A percentile compares a stretch with the other conserved stretches of the same genome.
Conservation (phyloP, 768 basidiomycete species). For the Xerocomellus intermedius region DNA sequence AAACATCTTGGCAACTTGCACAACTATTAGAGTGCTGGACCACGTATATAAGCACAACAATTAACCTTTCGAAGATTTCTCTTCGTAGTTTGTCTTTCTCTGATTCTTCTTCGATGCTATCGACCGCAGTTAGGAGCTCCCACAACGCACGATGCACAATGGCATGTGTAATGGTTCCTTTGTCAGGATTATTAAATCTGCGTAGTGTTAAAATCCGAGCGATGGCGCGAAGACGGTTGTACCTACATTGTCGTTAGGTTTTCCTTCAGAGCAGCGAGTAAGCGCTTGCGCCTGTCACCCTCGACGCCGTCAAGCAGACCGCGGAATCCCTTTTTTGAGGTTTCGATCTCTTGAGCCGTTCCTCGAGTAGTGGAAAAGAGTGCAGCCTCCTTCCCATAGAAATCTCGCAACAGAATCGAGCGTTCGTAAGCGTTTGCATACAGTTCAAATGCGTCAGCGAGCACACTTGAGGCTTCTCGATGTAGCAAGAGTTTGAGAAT, state of each 20-base stretch:
- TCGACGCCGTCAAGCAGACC: conserved; percentile 67
- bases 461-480: conserved; percentile 76
- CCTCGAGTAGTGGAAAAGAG: conserved; percentile 61
- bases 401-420: conserved; percentile 75
- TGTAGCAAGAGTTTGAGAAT: conserved; percentile 80
- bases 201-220: background rate
- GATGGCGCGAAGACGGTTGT: background rate
- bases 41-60: background rate
- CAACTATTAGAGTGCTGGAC: background rate
- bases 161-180: conserved; percentile 82
- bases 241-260: conserved; percentile 74
- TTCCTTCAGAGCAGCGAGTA: conserved; percentile 68
- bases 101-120: conserved; percentile 52
- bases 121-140: conserved; percentile 76
- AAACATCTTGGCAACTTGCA: conserved; percentile 72
- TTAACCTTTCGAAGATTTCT: conserved; percentile 81
- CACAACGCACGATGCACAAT: conserved; percentile 85
- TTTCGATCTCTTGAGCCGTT: conserved; percentile 61
- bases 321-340: conserved; percentile 61
- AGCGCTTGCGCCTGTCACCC: conserved; percentile 60
- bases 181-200: conserved; percentile 91
- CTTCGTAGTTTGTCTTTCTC: conserved; percentile 73
- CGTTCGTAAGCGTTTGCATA: conserved; percentile 86
- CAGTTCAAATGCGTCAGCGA: conserved; percentile 88
- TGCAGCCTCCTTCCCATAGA: conserved; percentile 86